Evolutionary conservation across 208 protist species (phyloP), one percentile per base, ranked within the genome.

Genomic region (Crithidia sp.): DNA sequence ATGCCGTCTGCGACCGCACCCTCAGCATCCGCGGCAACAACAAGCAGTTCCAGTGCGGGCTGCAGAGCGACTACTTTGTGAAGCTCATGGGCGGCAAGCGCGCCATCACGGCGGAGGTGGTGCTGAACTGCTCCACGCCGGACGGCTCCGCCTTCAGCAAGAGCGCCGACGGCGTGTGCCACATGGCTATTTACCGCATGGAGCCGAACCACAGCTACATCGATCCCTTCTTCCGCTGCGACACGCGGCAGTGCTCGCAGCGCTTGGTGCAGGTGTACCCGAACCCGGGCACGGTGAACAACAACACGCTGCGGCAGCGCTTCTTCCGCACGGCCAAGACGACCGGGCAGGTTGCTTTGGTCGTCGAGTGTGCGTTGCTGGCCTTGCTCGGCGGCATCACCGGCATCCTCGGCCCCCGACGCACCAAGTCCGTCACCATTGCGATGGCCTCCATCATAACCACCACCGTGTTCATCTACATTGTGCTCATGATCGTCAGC

Each of bases 151-250:
- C 83, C n/a, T 93, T 92, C 55, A 39, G 66, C 13, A 75, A 71
- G 14, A 57, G 69, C 36, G 41, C 74, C 3, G 76, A 69, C 5
- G 87, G 82, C 10, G 41, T 45, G 43, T 96, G 89, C 58, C 52
- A 52, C 59, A 85, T 96, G 76, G 74, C 79, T 40, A 77, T 96
- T 52, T 93, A 91, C 69, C 89, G 92, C 50, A 82, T 92, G 12
- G 90, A 96, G 74, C 84, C 78, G 8, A 62, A 90, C 45, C 14
- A 74, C 4, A 79, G 72, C 64, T 94, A 84, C 60, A 67, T 93
- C 5, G 92, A 96, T 71, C 67, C 88, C 0, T 96, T 96, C 74
- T 95, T 96, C 73, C 80, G 82, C 45, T 96, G 92, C 61, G 66
- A 73, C 12, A 76, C 85, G 10, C 55, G 44, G 0, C 4, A 71